Percentiles rank a stretch among this genome's conserved stretches.
Evolutionary conservation across 192 early-diverging fungal species (phyloP).

Genomic region (Coemansia asiatica): DNA sequence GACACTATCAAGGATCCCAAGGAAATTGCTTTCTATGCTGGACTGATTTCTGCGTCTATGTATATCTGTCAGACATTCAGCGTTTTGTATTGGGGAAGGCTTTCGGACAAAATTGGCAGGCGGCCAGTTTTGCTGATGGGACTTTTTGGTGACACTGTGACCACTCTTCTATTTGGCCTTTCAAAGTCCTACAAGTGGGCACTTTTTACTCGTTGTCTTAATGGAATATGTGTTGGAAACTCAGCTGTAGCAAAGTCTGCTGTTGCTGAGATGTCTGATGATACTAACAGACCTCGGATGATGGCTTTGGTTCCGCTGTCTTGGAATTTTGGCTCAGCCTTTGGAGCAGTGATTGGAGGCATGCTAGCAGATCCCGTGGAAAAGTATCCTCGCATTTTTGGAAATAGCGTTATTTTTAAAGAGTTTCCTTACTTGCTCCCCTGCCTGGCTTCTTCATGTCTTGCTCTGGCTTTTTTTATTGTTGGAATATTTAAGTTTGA

Average conservation of each 20-base stretch:
- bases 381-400: conserved; percentile 65
- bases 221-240: conserved; percentile 74
- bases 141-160: conserved; percentile 71
- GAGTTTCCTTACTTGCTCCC: conserved; percentile 83
- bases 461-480: no score
- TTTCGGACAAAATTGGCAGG: conserved; percentile 55
- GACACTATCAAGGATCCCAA: conserved; percentile 68
- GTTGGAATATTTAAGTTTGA: no score
- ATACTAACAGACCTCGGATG: conserved; percentile 72
- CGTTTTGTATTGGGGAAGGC: background rate
- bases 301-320: conserved; percentile 75
- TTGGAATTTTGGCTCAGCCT: conserved; percentile 65
- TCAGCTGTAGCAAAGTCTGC: conserved; percentile 80
- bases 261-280: conserved; percentile 83
- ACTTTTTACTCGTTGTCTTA: conserved; percentile 60
- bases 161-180: conserved; percentile 72
- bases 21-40: conserved; percentile 62
- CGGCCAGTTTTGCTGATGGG: conserved; percentile 79
- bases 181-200: conserved; percentile 61
- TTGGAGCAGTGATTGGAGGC: conserved; percentile 79
- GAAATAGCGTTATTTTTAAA: conserved; percentile 59
- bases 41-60: background rate
- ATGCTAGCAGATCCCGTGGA: conserved; percentile 73
- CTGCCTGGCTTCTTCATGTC: no score
- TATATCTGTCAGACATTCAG: background rate